phyloP scores from a whole-genome alignment of 1,284 basidiomycete genomes.

The Cryptococcus sp. region DNA sequence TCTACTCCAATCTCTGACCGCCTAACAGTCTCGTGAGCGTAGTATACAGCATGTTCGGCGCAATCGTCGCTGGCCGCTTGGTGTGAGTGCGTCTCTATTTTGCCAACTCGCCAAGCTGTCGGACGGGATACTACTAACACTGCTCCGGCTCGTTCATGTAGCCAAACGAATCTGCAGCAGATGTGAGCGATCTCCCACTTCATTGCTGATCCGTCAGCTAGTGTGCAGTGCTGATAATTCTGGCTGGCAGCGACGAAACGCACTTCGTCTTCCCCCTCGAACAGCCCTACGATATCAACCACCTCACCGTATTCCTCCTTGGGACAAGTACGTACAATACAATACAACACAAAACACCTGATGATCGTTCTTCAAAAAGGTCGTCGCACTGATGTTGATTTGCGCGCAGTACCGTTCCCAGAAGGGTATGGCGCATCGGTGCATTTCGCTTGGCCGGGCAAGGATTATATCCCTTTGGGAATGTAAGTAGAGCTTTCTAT shows the following conservation, averaged over 20 bases:
- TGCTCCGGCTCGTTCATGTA: slow-evolving; percentile 13
- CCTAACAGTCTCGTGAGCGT: not conserved
- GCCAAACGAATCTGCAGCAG: slow-evolving; percentile 54
- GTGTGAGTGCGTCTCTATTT: slow-evolving; percentile 37
- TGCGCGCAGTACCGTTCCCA: slow-evolving; percentile 71
- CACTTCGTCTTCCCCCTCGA: slow-evolving; percentile 81
- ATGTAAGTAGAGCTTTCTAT: slow-evolving; percentile 65
- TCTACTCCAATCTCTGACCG: not conserved
- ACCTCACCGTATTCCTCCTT: slow-evolving; percentile 82
- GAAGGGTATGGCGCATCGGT: slow-evolving; percentile 86
- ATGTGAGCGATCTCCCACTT: slow-evolving; percentile 24
- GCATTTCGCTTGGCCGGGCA: slow-evolving; percentile 85
- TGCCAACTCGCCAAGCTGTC: not conserved
- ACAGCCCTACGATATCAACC: slow-evolving; percentile 76
- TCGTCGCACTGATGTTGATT: not conserved
- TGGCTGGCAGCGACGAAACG: slow-evolving; percentile 62
- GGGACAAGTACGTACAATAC: slow-evolving; percentile 65
- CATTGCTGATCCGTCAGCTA: not conserved
- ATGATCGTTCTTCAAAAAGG: not conserved
- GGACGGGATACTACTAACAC: not conserved
- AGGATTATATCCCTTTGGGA: slow-evolving; percentile 82
- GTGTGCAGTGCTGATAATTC: not conserved
- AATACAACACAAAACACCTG: not conserved
- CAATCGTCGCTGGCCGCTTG: slow-evolving; percentile 51
- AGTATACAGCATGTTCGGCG: slow-evolving; percentile 48